A percentile compares a stretch with the other conserved stretches of the same genome.
These are phyloP conservation scores for Tremella yokohamensis DNA, from an alignment of 768 basidiomycete genomes.

Conservation along the genomic window DNA sequence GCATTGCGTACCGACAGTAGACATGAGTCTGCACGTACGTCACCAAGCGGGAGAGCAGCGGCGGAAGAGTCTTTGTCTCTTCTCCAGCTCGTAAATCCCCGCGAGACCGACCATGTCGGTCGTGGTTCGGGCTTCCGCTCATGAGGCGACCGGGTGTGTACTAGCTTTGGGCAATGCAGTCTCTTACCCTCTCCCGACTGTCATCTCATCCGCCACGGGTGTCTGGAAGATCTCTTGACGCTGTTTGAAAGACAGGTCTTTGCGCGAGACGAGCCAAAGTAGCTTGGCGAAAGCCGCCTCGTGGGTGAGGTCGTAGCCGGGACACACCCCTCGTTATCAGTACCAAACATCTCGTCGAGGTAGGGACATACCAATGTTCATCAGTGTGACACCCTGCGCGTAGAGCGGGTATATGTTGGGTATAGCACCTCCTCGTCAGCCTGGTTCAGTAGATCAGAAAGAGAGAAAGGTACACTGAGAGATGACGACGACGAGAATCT, in stretches of 20 bases:
- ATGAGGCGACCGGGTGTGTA: too few species aligned
- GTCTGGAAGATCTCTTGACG: constrained; percentile 37
- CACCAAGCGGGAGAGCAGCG: too few species aligned
- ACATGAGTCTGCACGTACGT: too few species aligned
- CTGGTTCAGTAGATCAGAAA: constrained; percentile 3
- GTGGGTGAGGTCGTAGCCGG: constrained; percentile 45
- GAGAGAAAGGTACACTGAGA: constrained; percentile 28
- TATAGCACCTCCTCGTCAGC: constrained; percentile 24
- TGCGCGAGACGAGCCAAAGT: constrained; percentile 39
- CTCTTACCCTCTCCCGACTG: constrained; percentile 8
- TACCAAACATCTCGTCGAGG: neutral
- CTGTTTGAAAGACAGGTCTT: constrained; percentile 38
- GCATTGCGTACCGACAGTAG: too few species aligned
- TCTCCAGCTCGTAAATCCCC: too few species aligned
- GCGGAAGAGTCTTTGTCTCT: too few species aligned
- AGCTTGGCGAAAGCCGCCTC: constrained; percentile 47
- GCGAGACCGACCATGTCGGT: too few species aligned
- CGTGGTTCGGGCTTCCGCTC: too few species aligned
- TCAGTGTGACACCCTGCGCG: constrained; percentile 38
- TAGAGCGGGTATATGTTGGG: constrained; percentile 45
- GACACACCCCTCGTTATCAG: constrained; percentile 23
- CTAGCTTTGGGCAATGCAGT: too few species aligned
- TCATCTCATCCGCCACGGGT: constrained; percentile 41
- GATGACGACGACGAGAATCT: constrained; percentile 44
- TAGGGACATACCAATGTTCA: constrained; percentile 27